phyloP scores from a whole-genome alignment of 768 basidiomycete genomes.

The Suillus subalutaceus region DNA sequence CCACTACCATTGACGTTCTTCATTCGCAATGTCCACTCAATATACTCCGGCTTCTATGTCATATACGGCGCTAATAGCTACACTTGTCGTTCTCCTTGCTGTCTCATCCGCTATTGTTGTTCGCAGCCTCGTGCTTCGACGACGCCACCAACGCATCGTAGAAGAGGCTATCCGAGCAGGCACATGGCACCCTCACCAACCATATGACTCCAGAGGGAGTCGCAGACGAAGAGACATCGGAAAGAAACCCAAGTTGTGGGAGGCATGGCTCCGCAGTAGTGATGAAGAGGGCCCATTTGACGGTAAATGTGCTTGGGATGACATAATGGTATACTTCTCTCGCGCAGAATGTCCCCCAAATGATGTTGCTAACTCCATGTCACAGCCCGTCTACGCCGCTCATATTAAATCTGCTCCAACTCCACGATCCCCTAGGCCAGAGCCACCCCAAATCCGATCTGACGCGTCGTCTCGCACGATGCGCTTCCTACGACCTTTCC shows the following conservation, averaged over 20 bases:
- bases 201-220: slow-evolving; percentile 16
- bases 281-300: slow-evolving; percentile 17
- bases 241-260: slow-evolving; percentile 35
- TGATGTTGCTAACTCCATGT: not conserved
- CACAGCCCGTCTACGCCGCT: slow-evolving; percentile 29
- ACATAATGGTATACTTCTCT: slow-evolving; percentile 29
- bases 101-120: slow-evolving; percentile 70
- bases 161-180: slow-evolving; percentile 69
- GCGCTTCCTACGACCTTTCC: slow-evolving; percentile 24
- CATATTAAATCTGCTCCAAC: slow-evolving; percentile 21
- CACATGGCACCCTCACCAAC: slow-evolving; percentile 50
- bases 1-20: slow-evolving; percentile 2
- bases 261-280: slow-evolving; percentile 24
- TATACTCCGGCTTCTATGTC: slow-evolving; percentile 20
- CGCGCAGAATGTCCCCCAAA: not conserved
- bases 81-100: slow-evolving; percentile 65
- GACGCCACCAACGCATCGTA: slow-evolving; percentile 59
- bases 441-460: slow-evolving; percentile 6
- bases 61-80: slow-evolving; percentile 55
- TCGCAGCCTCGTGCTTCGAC: slow-evolving; percentile 64
- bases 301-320: slow-evolving; percentile 28
- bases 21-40: slow-evolving; percentile 17
- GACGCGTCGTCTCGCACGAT: slow-evolving; percentile 15
- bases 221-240: slow-evolving; percentile 31
- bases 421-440: slow-evolving; percentile 2